Base-by-base conservation (phyloP, 352 stramenopile genomes). In the Pythium utonaiense region DNA sequence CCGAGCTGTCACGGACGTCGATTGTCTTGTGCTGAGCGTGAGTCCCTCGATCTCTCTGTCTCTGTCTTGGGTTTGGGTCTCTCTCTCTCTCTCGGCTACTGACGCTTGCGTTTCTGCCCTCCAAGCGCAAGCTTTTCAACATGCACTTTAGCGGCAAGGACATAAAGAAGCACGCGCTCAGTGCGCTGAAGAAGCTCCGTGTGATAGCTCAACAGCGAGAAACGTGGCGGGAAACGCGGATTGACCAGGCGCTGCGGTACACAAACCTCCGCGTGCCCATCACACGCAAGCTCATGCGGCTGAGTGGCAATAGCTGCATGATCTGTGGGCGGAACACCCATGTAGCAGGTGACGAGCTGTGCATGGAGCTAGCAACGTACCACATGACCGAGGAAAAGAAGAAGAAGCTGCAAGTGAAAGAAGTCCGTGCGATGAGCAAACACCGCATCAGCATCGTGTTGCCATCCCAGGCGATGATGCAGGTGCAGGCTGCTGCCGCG, bases 231-330 rank as follows among this genome's bases (percentile, higher is more conserved):
- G 80, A 95, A 57, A 90, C 83, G 1, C 80, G 85, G 21, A 70
- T 94, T 28, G 67, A 84, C 31, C 83, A 93, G 53, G 82, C 83
- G 8, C 64, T 89, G 48, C 51, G 74, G 41, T 90, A 92, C 49
- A 80, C 85, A 22, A 77, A 81, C 41, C 55, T 91, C 45, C 80
- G 78, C 25, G 76, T 91, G 19, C 79, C 82, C 14, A 89, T 91
- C 62, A 92, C 83, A 24, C 74, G 81, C 44, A 92, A 91, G 60
- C 81, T 93, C 63, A 93, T 94, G 85, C 79, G 85, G 6, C 66
- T 91, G 5, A 93, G 83, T 53, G 81, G 77, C 24, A 95, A 95
- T 42, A 69, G 65, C 40, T 95, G 85, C 53, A 75, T 88, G 55
- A 90, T 86, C 64, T 93, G 83, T 60, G 81, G 81, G 0, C 71